Evolutionary conservation across 2,329 filamentous ascomycete genomes (phyloP), one percentile per base, ranked within the genome.

Genomic region (Penicillium sumatraense): DNA sequence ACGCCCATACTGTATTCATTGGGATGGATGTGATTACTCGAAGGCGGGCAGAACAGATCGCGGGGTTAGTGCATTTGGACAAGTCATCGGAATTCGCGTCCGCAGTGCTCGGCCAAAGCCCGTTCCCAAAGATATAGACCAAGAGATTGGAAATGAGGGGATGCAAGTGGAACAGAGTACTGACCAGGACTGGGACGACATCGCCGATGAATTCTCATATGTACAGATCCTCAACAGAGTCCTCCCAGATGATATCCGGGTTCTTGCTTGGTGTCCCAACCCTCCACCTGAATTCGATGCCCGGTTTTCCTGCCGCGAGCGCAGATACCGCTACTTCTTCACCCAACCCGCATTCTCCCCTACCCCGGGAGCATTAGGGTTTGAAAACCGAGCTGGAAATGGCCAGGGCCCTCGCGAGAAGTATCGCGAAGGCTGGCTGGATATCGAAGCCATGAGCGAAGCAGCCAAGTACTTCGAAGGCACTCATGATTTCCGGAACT

Each of bases 321-420:
- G 95, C 20, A 88, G 90, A 62, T 99, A 99, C 78, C 87, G 91
- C 54, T 99, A 99, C 76, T 98, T 96, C 80, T 99, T 99, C 79
- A 98, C 95, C 0, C 91, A 97, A 71, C 95, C 95, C 0, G 90
- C 89, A 1, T 96, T 91, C 69, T 79, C 86, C 2, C 91, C 91
- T 0, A 80, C 84, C 4, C 86, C 88, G 0, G 77, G 81, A 1
- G 69, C 80, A 18, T 58, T 82, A 33, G 84, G 83, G 5, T 73
- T 84, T 42, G 76, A 78, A 31, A 68, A 64, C 61, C 64, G 67
- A 48, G 56, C 51, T 29, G 53, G 60, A 31, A 58, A 52, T 23
- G 54, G 59, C 62, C 58, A 63, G 3, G 65, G 68, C 24, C 53
- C 57, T 11, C 54, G 53, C 16, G 60, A 63, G 13, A 68, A 72